These are phyloP conservation scores for Microbotryomycetes sp. DNA, from an alignment of 1,284 basidiomycete genomes.

Conservation along the genomic window DNA sequence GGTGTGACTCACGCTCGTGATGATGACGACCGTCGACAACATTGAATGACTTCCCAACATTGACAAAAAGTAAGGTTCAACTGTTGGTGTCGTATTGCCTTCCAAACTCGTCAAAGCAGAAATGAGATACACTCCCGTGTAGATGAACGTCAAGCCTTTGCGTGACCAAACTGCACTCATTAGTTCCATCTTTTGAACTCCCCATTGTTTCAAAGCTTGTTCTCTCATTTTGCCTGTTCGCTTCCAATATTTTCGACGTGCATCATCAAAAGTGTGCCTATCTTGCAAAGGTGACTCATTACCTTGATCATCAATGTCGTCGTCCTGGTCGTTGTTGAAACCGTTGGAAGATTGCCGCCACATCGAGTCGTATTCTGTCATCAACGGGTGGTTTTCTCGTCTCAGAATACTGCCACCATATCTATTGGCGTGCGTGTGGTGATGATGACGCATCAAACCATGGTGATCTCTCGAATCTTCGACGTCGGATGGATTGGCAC, in stretches of 20 bases:
- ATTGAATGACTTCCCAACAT: constrained; percentile 36
- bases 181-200: constrained; percentile 32
- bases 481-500: neutral
- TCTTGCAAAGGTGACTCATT: neutral
- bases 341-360: neutral
- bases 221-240: constrained; percentile 1
- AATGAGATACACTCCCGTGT: constrained; percentile 31
- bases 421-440: neutral
- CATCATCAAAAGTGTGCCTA: constrained; percentile 1
- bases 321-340: neutral
- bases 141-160: constrained; percentile 26
- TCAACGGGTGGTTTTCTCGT: neutral
- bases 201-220: constrained; percentile 24
- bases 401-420: neutral
- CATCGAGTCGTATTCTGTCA: constrained; percentile 2
- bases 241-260: neutral
- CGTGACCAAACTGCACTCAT: constrained; percentile 24
- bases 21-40: constrained; percentile 35
- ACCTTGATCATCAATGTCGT: neutral
- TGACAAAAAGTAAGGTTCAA: constrained; percentile 40
- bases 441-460: neutral
- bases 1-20: constrained; percentile 30
- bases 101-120: constrained; percentile 35
- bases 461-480: neutral
- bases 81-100: constrained; percentile 35